phyloP scores from a whole-genome alignment of 306 rosid genomes.

The Ormosia semicastrata region DNA sequence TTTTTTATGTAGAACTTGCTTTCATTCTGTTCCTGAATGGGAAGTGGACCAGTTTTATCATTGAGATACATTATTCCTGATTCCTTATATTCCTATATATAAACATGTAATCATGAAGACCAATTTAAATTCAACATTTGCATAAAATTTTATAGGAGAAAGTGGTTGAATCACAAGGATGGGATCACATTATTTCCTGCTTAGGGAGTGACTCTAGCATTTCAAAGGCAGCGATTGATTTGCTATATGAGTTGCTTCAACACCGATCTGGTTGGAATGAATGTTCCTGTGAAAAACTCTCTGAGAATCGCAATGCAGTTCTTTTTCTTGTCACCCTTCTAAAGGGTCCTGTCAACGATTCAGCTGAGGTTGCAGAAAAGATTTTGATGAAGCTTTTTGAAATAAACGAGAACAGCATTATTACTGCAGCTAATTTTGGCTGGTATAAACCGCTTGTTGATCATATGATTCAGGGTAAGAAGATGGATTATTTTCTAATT shows the following conservation, averaged over 20 bases:
- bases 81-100: neutral
- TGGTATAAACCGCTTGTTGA: slow-evolving; percentile 76
- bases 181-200: slow-evolving; percentile 64
- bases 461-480: slow-evolving; percentile 58
- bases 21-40: slow-evolving; percentile 1
- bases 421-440: slow-evolving; percentile 62
- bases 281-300: slow-evolving; percentile 60
- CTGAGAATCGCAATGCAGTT: slow-evolving; percentile 50
- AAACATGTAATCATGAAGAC: neutral
- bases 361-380: slow-evolving; percentile 62
- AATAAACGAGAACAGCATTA: slow-evolving; percentile 55
- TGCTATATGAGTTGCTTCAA: slow-evolving; percentile 66
- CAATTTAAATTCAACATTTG: slow-evolving; percentile 6
- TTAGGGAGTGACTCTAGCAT: slow-evolving; percentile 53
- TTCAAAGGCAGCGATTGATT: slow-evolving; percentile 64
- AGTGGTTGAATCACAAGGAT: slow-evolving; percentile 57
- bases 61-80: neutral
- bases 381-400: slow-evolving; percentile 64
- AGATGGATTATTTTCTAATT: slow-evolving; percentile 19
- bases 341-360: slow-evolving; percentile 43
- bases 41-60: neutral
- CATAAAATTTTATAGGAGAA: slow-evolving; percentile 47
- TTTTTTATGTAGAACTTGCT: neutral
- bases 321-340: slow-evolving; percentile 55
- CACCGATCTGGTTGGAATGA: slow-evolving; percentile 67